A percentile compares a stretch with the other conserved stretches of the same genome.
phyloP scores from a whole-genome alignment of 2,329 filamentous ascomycete species.

The Sarocladiaceae sp. region DNA sequence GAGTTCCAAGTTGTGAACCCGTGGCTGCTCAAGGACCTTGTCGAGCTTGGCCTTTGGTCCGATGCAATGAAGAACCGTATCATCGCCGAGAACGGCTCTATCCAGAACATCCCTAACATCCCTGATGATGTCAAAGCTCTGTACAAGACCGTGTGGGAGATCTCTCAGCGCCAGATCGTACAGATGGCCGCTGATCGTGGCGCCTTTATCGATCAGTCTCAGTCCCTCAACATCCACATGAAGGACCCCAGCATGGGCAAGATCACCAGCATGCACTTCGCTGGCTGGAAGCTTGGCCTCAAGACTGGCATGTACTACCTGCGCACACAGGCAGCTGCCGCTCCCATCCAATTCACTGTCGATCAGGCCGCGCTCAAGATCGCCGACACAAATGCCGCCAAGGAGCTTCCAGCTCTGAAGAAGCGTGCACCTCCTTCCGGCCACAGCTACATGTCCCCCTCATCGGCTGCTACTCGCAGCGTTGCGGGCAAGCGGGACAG shows the following conservation, averaged over 20 bases:
- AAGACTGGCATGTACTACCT: constrained; percentile 99
- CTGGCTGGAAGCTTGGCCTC: constrained; percentile 96
- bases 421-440: constrained; percentile 60
- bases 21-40: constrained; percentile 95
- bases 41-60: constrained; percentile 96
- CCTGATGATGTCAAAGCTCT: constrained; percentile 91
- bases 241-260: constrained; percentile 99
- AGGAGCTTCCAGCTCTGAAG: constrained; percentile 49
- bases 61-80: constrained; percentile 99
- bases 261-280: constrained; percentile 99
- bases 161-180: constrained; percentile 89
- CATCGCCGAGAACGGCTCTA: constrained; percentile 91
- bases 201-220: constrained; percentile 97
- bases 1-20: constrained; percentile 99
- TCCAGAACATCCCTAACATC: constrained; percentile 96
- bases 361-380: constrained; percentile 93
- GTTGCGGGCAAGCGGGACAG: constrained; percentile 51
- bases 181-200: constrained; percentile 98
- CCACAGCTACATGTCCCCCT: constrained; percentile 47
- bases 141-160: constrained; percentile 99
- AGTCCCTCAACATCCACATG: constrained; percentile 99
- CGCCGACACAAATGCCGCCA: constrained; percentile 70
- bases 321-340: constrained; percentile 91
- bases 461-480: constrained; percentile 60
- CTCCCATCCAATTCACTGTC: constrained; percentile 97